Evolutionary conservation across 345 rosid species (phyloP).

Genomic region (Raphanus sativus): DNA sequence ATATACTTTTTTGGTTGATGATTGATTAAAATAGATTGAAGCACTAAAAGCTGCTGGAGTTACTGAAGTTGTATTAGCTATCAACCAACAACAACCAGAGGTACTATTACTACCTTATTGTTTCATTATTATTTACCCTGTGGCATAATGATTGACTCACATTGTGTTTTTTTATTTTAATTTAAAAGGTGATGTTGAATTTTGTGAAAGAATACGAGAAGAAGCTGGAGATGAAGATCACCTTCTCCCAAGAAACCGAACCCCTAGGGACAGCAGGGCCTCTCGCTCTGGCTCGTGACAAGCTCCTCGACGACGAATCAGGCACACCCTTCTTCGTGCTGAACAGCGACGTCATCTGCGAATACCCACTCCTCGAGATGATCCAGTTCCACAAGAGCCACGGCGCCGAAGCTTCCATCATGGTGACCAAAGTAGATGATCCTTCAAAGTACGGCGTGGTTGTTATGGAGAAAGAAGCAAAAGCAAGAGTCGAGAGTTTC

Average conservation of each 20-base stretch:
- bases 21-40: slow-evolving; percentile 36
- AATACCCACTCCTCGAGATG: slow-evolving; percentile 56
- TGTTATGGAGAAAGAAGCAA: slow-evolving; percentile 65
- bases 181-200: slow-evolving; percentile 52
- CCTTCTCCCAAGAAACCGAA: slow-evolving; percentile 92
- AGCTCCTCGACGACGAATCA: slow-evolving; percentile 58
- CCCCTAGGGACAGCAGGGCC: slow-evolving; percentile 97
- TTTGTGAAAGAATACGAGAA: slow-evolving; percentile 84
- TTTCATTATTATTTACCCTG: neutral
- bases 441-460: slow-evolving; percentile 96
- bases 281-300: slow-evolving; percentile 85
- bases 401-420: slow-evolving; percentile 25
- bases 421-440: slow-evolving; percentile 79
- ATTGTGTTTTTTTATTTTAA: neutral
- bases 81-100: slow-evolving; percentile 84
- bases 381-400: neutral
- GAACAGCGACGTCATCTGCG: slow-evolving; percentile 49
- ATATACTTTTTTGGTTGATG: neutral
- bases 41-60: slow-evolving; percentile 89
- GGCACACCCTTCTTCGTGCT: slow-evolving; percentile 74
- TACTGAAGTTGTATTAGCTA: slow-evolving; percentile 88
- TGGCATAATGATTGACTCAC: too few species aligned
- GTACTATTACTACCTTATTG: slow-evolving; percentile 30
- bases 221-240: slow-evolving; percentile 78
- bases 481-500: slow-evolving; percentile 64